phyloP scores from a whole-genome alignment of 2,329 filamentous ascomycete genomes.

The Ophiocordyceps camponoti-floridani region DNA sequence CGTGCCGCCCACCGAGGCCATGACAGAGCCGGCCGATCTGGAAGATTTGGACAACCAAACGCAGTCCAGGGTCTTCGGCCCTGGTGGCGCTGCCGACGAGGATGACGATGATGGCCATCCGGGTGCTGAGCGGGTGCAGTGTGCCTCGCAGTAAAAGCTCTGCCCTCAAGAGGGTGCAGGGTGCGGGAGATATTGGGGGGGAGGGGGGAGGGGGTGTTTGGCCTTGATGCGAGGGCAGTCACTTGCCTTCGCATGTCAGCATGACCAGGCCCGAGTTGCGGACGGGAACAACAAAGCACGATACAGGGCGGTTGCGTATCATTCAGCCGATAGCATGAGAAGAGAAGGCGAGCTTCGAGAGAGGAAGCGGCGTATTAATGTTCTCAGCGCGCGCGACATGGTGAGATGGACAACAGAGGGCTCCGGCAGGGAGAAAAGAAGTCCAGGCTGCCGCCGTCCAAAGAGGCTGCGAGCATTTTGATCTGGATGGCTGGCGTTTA shows the following conservation, averaged over 20 bases:
- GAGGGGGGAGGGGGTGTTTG: neutral
- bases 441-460: conserved; percentile 1
- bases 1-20: conserved; percentile 60
- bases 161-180: neutral
- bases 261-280: neutral
- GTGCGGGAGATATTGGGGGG: neutral
- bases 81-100: conserved; percentile 42
- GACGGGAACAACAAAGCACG: neutral
- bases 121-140: conserved; percentile 67
- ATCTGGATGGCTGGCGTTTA: conserved; percentile 18
- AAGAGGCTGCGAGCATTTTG: conserved; percentile 11
- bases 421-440: conserved; percentile 1
- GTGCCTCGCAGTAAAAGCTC: conserved; percentile 58
- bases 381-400: neutral
- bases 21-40: conserved; percentile 78
- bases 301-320: neutral
- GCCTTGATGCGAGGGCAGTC: neutral
- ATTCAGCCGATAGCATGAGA: conserved; percentile 6
- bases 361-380: neutral
- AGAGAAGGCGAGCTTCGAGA: neutral
- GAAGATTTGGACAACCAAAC: conserved; percentile 63
- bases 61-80: conserved; percentile 50
- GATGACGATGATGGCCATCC: conserved; percentile 64
- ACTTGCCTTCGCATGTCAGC: neutral
- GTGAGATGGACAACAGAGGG: neutral